Conservation (phyloP, 1,139 yeast species). For the Debaryomyces fabryi region DNA sequence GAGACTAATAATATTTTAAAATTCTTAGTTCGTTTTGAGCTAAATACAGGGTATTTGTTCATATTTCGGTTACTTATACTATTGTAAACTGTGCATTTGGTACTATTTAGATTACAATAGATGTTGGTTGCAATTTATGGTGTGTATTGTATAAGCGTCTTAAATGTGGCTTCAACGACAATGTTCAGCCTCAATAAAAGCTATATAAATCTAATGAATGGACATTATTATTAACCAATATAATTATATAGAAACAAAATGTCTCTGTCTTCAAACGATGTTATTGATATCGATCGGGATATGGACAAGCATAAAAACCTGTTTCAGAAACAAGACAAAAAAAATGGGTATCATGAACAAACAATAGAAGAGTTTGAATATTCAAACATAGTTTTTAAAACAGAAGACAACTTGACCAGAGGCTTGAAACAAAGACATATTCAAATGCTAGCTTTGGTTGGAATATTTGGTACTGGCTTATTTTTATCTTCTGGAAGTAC, state of each 20-base stretch:
- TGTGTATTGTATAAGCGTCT: background rate
- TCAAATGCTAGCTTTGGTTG: constrained; percentile 35
- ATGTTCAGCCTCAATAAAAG: background rate
- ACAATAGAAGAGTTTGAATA: background rate
- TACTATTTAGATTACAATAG: background rate
- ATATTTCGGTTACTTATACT: too few species aligned
- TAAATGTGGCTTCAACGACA: background rate
- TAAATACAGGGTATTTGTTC: too few species aligned
- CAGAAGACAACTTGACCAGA: constrained; percentile 12
- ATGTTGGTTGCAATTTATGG: background rate
- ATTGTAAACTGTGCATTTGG: too few species aligned
- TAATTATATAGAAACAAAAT: background rate
- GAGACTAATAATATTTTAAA: too few species aligned
- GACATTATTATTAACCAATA: background rate
- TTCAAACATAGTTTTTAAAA: background rate
- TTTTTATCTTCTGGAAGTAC: constrained; percentile 26
- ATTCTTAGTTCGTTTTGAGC: too few species aligned
- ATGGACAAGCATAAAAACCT: background rate
- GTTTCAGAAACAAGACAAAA: background rate
- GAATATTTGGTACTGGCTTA: constrained; percentile 31
- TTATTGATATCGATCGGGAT: background rate
- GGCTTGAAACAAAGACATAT: constrained; percentile 31
- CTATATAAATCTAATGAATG: background rate
- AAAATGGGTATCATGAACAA: background rate
- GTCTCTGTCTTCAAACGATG: background rate